phyloP scores from a whole-genome alignment of 208 protist species.

The Tritrichomonas musculus region DNA sequence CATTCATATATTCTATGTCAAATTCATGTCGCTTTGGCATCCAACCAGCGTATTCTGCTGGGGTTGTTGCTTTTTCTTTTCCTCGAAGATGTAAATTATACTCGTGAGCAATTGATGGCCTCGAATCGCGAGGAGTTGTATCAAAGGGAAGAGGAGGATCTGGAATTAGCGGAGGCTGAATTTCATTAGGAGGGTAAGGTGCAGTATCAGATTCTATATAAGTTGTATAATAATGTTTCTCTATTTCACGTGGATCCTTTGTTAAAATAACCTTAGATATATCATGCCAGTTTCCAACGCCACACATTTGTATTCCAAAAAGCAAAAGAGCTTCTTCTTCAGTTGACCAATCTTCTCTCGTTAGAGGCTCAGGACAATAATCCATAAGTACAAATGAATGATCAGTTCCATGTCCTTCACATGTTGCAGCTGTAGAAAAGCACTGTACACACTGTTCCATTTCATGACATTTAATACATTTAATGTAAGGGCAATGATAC shows the following conservation, averaged over 20 bases:
- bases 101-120: neutral
- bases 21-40: slow-evolving; percentile 17
- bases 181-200: neutral
- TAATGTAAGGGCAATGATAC: neutral
- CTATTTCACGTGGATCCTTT: neutral
- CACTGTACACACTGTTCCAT: neutral
- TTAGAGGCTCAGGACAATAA: neutral
- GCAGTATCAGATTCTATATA: neutral
- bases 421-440: neutral
- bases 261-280: neutral
- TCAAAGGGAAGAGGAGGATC: neutral
- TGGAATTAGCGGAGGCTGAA: neutral
- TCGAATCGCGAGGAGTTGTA: neutral
- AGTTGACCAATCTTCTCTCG: neutral
- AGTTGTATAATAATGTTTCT: neutral
- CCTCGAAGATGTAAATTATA: neutral
- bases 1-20: slow-evolving; percentile 18
- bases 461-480: neutral
- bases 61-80: neutral
- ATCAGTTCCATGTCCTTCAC: neutral
- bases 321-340: neutral
- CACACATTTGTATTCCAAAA: neutral
- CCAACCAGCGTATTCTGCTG: neutral
- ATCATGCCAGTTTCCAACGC: neutral
- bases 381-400: neutral